Evolutionary conservation across 257 asterid genomes (phyloP).

Genomic region (Pogostemon cablin): DNA sequence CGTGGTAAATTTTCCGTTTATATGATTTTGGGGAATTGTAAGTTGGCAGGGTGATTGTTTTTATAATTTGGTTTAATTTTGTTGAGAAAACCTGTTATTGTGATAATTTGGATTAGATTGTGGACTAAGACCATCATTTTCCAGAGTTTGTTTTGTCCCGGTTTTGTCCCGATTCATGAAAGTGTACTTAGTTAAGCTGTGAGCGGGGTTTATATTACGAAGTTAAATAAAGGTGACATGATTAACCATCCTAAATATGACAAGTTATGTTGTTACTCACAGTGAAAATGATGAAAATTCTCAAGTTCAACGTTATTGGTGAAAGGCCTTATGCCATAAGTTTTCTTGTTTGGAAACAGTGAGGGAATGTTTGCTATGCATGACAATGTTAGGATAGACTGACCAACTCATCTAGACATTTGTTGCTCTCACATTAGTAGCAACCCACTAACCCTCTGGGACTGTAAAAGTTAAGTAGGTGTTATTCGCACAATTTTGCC

Average conservation of each 20-base stretch:
- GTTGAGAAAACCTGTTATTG: background rate
- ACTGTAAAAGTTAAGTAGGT: no score
- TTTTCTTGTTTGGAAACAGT: background rate
- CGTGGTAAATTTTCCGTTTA: constrained; percentile 42
- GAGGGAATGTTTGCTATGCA: background rate
- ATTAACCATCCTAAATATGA: constrained; percentile 17
- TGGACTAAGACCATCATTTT: background rate
- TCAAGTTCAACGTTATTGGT: background rate
- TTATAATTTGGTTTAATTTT: constrained; percentile 6
- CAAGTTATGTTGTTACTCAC: background rate
- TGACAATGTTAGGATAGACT: no score
- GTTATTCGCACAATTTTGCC: no score
- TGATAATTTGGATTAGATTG: background rate
- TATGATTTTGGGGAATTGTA: constrained; percentile 3
- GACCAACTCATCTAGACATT: no score
- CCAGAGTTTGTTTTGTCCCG: background rate
- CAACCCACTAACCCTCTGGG: no score
- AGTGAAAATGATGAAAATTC: background rate
- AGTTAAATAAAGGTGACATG: background rate
- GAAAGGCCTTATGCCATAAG: background rate
- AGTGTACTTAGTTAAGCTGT: background rate
- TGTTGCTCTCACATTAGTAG: no score
- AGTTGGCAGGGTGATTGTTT: background rate
- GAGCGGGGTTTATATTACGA: background rate
- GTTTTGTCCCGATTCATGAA: constrained; percentile 5